These are phyloP conservation scores for Actinomortierella ambigua DNA, from an alignment of 371 early-diverging fungal species.

Conservation along the genomic window DNA sequence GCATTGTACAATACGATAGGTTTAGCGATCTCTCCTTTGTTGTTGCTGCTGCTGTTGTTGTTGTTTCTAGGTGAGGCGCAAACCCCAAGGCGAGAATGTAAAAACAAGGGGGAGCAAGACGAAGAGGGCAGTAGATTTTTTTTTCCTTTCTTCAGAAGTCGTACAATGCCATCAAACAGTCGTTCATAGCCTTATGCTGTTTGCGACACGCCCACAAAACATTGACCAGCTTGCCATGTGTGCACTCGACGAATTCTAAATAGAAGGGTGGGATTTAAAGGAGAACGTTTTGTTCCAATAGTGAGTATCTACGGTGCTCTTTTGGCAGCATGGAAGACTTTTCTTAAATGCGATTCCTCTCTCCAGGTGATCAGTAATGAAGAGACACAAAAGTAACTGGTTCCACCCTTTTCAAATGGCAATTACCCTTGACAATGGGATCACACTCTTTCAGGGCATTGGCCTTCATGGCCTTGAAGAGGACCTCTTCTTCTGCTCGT, in stretches of 20 bases:
- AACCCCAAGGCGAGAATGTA: not conserved
- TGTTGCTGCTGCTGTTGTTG: no score
- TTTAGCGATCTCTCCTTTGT: no score
- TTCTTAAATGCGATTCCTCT: no score
- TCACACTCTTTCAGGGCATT: constrained; percentile 67
- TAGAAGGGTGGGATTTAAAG: not conserved
- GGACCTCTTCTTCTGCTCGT: constrained; percentile 64
- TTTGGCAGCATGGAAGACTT: no score
- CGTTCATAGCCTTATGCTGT: constrained; percentile 68
- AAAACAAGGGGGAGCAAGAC: constrained; percentile 13
- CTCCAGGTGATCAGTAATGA: not conserved
- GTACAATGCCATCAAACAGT: constrained; percentile 70
- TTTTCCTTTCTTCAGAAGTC: constrained; percentile 3
- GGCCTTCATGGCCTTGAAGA: constrained; percentile 66
- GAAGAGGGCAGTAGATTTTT: not conserved
- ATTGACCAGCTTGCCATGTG: constrained; percentile 64
- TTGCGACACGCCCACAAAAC: constrained; percentile 71
- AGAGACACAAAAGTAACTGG: no score
- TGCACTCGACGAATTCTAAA: constrained; percentile 74
- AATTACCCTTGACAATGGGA: constrained; percentile 61
- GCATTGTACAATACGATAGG: no score
- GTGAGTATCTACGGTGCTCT: constrained; percentile 1
- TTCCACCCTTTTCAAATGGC: no score
- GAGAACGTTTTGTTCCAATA: not conserved
- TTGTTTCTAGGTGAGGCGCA: no score